Percentiles rank a stretch among this genome's conserved stretches.
Conservation (phyloP, 352 stramenopile species). For the Pythium monospermum region DNA sequence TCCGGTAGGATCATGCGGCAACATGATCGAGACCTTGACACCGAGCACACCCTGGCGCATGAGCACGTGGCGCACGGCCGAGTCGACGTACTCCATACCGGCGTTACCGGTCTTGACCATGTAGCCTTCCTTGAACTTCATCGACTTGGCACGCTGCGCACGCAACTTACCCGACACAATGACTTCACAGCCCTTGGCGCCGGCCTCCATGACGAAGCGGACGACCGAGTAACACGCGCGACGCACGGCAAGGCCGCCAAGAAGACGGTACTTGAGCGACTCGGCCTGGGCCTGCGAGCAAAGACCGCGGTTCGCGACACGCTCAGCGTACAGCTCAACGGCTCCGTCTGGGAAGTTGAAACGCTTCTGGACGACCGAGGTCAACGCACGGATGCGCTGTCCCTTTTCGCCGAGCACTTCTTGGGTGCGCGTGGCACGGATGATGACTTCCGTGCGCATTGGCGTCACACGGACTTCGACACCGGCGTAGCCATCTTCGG, state of each 20-base stretch:
- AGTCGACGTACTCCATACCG: constrained; percentile 97
- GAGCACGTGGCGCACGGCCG: constrained; percentile 97
- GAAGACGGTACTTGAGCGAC: constrained; percentile 99
- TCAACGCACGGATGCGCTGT: constrained; percentile 98
- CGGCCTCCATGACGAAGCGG: constrained; percentile 99
- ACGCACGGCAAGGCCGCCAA: constrained; percentile 97
- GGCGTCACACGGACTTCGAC: constrained; percentile 99
- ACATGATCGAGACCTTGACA: constrained; percentile 99
- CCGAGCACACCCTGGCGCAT: constrained; percentile 99
- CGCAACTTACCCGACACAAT: constrained; percentile 99
- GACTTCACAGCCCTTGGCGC: constrained; percentile 98
- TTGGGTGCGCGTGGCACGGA: constrained; percentile 98
- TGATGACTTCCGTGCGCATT: constrained; percentile 99
- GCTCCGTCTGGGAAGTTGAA: constrained; percentile 94
- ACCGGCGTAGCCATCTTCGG: constrained; percentile 97
- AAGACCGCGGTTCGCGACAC: constrained; percentile 97
- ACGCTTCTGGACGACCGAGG: constrained; percentile 99
- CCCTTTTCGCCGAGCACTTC: constrained; percentile 99
- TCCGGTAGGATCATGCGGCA: constrained; percentile 97
- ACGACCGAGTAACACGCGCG: constrained; percentile 99
- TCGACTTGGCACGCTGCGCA: constrained; percentile 98
- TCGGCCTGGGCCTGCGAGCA: constrained; percentile 98
- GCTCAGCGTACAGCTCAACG: constrained; percentile 99
- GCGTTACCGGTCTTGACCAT: constrained; percentile 99
- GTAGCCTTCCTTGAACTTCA: constrained; percentile 99